A percentile compares a stretch with the other conserved stretches of the same genome.
Conservation (phyloP, 2,329 filamentous ascomycete genomes). For the Pseudogymnoascus sp. region DNA sequence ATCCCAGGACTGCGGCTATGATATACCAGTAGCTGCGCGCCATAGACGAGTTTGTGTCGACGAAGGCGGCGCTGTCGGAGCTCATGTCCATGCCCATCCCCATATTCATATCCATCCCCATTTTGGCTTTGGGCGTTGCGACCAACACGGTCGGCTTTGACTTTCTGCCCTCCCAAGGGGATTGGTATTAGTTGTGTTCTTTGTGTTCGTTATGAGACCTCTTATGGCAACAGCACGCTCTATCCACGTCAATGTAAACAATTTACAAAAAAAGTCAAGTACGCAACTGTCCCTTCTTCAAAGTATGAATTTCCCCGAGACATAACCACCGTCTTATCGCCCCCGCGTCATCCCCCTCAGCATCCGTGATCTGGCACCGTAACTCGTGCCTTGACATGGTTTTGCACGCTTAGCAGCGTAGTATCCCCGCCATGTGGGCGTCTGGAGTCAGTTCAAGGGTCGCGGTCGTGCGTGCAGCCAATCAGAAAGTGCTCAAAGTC, state of each 20-base stretch:
- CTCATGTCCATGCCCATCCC: slow-evolving; percentile 20
- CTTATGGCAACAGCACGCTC: too few relatives aligned
- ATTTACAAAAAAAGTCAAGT: neutral
- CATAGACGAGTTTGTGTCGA: slow-evolving; percentile 40
- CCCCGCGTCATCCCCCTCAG: neutral
- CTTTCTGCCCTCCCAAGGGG: neutral
- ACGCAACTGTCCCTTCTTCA: neutral
- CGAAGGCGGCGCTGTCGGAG: slow-evolving; percentile 32
- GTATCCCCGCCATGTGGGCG: neutral
- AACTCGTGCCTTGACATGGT: neutral
- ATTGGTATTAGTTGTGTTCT: neutral
- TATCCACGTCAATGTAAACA: too few relatives aligned
- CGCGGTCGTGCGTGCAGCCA: neutral
- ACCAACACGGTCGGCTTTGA: neutral
- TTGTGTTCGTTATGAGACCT: neutral
- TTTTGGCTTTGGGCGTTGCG: neutral
- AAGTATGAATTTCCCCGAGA: neutral
- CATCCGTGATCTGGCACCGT: neutral
- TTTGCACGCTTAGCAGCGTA: neutral
- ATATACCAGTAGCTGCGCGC: slow-evolving; percentile 54
- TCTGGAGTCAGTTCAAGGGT: neutral
- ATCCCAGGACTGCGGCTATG: slow-evolving; percentile 36
- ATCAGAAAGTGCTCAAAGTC: neutral
- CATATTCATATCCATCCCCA: slow-evolving; percentile 19
- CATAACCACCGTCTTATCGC: neutral